Evolutionary conservation across 495 filamentous ascomycete genomes (phyloP).

Genomic region (Massariosphaeria phaeospora): DNA sequence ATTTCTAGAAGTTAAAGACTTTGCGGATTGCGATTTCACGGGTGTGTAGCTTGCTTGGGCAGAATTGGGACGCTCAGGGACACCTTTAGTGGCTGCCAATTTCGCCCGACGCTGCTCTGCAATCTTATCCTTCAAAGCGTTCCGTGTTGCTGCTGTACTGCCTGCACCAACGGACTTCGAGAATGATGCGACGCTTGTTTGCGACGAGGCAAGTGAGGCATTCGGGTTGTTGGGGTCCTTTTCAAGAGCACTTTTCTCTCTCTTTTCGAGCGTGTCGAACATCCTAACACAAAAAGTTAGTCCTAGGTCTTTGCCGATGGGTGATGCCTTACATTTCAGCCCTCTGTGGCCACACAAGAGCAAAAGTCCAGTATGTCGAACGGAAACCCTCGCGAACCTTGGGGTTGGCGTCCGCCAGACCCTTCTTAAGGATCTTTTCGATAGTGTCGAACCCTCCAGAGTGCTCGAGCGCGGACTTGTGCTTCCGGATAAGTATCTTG

Average conservation of each 20-base stretch:
- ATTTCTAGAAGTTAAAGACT: slow-evolving; percentile 28
- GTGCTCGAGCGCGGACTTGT: slow-evolving; percentile 79
- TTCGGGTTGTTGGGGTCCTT: slow-evolving; percentile 79
- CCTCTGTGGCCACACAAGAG: slow-evolving; percentile 66
- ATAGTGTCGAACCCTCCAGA: slow-evolving; percentile 72
- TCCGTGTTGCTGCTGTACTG: slow-evolving; percentile 49
- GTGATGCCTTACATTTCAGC: slow-evolving; percentile 61
- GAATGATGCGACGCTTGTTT: slow-evolving; percentile 40
- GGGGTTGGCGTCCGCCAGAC: slow-evolving; percentile 80
- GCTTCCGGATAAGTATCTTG: slow-evolving; percentile 69
- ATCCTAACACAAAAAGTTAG: slow-evolving; percentile 54
- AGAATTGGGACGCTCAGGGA: slow-evolving; percentile 67
- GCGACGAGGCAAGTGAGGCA: slow-evolving; percentile 40
- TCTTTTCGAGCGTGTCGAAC: slow-evolving; percentile 65
- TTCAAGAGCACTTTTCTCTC: slow-evolving; percentile 67
- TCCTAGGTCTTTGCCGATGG: not conserved
- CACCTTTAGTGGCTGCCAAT: slow-evolving; percentile 51
- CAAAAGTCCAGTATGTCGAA: slow-evolving; percentile 78
- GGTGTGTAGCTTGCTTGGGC: slow-evolving; percentile 65
- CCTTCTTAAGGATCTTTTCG: slow-evolving; percentile 82
- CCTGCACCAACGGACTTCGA: slow-evolving; percentile 45
- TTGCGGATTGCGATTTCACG: slow-evolving; percentile 43
- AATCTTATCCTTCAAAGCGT: slow-evolving; percentile 70
- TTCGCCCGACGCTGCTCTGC: slow-evolving; percentile 71
- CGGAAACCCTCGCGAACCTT: slow-evolving; percentile 79